Conservation (phyloP, 225 moss, liverwort and hornwort species). For the Straminergon stramineum region DNA sequence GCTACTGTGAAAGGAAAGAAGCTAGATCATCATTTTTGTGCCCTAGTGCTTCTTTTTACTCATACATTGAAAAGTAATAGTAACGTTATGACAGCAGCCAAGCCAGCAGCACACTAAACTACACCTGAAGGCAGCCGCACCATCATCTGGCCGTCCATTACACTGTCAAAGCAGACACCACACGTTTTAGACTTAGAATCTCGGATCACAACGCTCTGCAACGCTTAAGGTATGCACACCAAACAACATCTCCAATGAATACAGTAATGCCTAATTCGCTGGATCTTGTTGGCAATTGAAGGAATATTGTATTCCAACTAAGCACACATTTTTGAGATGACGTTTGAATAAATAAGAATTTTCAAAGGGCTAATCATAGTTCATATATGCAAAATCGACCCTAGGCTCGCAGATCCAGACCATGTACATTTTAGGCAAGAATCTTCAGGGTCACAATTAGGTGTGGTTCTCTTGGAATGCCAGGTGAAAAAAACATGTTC, state of each 20-base stretch:
- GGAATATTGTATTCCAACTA: no score
- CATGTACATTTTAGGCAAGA: neutral
- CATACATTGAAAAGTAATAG: neutral
- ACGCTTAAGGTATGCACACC: neutral
- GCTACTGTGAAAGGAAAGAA: conserved; percentile 7
- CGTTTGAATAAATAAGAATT: neutral
- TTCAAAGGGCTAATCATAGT: neutral
- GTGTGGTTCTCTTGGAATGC: neutral
- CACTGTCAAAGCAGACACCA: conserved; percentile 36
- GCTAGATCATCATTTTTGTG: conserved; percentile 15
- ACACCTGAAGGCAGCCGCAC: conserved; percentile 95
- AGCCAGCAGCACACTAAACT: conserved; percentile 31
- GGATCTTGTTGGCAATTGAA: neutral
- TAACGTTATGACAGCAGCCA: neutral
- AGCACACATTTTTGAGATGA: neutral
- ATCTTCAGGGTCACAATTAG: neutral
- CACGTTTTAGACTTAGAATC: neutral
- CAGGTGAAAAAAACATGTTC: neutral
- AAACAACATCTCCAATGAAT: neutral
- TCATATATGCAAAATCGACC: neutral
- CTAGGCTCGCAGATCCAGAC: neutral
- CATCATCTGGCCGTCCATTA: conserved; percentile 93
- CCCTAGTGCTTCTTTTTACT: conserved; percentile 10
- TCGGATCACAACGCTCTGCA: neutral
- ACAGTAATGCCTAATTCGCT: neutral